phyloP scores from a whole-genome alignment of 2,329 filamentous ascomycete species.

The Tolypocladium ophioglossoides region DNA sequence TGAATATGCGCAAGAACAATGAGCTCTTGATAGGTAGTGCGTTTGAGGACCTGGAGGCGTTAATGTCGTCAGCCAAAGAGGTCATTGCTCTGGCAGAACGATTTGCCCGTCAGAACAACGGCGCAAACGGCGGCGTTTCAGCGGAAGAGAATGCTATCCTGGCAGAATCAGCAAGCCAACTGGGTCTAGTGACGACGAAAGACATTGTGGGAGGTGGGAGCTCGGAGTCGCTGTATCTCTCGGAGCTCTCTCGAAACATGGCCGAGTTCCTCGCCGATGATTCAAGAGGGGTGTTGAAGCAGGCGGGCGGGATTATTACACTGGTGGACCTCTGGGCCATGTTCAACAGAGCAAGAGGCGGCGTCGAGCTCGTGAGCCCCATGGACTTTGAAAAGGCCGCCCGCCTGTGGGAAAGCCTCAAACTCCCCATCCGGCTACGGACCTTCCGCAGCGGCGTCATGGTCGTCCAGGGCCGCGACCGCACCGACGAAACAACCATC shows the following conservation, averaged over 20 bases:
- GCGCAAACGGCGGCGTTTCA: constrained; percentile 46
- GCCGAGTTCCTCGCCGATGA: constrained; percentile 88
- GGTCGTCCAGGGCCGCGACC: constrained; percentile 79
- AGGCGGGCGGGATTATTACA: constrained; percentile 78
- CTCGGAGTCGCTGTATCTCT: constrained; percentile 77
- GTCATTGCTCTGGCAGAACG: constrained; percentile 87
- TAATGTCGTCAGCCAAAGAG: constrained; percentile 97
- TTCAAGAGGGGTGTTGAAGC: constrained; percentile 62
- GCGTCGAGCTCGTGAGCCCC: constrained; percentile 88
- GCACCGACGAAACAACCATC: constrained; percentile 85
- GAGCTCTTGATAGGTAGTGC: constrained; percentile 86
- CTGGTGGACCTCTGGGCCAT: constrained; percentile 88
- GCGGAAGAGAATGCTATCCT: constrained; percentile 65
- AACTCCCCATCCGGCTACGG: constrained; percentile 74
- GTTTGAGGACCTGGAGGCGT: constrained; percentile 89
- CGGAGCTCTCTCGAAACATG: constrained; percentile 72
- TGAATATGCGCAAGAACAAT: constrained; percentile 84
- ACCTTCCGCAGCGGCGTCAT: constrained; percentile 90
- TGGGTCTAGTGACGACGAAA: constrained; percentile 87
- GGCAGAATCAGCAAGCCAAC: constrained; percentile 65
- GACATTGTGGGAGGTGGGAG: constrained; percentile 76
- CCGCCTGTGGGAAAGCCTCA: constrained; percentile 76
- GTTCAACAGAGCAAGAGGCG: constrained; percentile 87
- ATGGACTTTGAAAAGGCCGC: constrained; percentile 87
- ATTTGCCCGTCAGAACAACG: constrained; percentile 58